phyloP scores from a whole-genome alignment of 2,329 filamentous ascomycete species.

The Aplosporella prunicola region DNA sequence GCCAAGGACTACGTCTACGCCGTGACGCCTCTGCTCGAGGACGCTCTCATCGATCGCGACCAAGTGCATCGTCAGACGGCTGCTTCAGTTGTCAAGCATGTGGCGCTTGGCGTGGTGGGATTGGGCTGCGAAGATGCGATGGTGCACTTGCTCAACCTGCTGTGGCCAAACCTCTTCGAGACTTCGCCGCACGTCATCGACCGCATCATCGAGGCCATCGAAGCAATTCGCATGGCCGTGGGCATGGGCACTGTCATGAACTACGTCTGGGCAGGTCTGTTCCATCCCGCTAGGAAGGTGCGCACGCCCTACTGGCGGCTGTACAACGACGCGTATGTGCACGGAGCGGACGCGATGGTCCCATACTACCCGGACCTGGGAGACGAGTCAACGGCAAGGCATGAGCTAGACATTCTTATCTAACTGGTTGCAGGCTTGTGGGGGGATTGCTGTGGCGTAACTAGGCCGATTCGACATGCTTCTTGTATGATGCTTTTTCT shows the following conservation, averaged over 20 bases:
- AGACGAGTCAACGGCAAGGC: constrained; percentile 67
- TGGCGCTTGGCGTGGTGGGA: constrained; percentile 93
- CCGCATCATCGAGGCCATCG: constrained; percentile 92
- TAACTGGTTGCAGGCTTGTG: no score
- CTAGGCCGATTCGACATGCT: no score
- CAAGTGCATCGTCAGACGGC: constrained; percentile 97
- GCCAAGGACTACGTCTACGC: constrained; percentile 99
- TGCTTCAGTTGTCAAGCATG: constrained; percentile 93
- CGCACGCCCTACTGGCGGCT: constrained; percentile 90
- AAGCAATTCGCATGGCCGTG: constrained; percentile 87
- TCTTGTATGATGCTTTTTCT: no score
- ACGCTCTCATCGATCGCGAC: constrained; percentile 93
- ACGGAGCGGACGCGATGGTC: constrained; percentile 84
- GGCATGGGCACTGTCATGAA: constrained; percentile 91
- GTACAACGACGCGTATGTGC: constrained; percentile 95
- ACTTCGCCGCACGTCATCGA: constrained; percentile 98
- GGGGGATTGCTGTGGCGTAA: no score
- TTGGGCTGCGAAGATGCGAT: constrained; percentile 97
- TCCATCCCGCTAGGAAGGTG: constrained; percentile 94
- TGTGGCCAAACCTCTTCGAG: constrained; percentile 96
- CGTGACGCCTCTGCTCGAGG: constrained; percentile 88
- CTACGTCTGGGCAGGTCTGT: constrained; percentile 95
- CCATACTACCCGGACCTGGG: constrained; percentile 88
- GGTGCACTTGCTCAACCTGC: constrained; percentile 90
- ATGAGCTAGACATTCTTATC: constrained; percentile 75